A percentile compares a stretch with the other conserved stretches of the same genome.
Evolutionary conservation across 177 flowering plant genomes (phyloP).

Genomic region (Vitis hybrid): DNA sequence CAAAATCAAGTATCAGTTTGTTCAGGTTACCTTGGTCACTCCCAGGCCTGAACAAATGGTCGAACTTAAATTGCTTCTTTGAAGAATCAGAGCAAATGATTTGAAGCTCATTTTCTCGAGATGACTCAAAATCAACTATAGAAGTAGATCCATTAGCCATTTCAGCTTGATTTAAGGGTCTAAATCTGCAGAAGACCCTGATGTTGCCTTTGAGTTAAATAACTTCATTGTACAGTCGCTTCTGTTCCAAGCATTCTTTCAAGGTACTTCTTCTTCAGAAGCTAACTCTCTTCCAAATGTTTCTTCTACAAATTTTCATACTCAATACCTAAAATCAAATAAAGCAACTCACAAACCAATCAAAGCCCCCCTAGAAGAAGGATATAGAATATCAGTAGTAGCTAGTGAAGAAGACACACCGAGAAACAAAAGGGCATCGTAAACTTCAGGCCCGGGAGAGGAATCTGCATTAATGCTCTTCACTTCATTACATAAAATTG

Average conservation of each 20-base stretch:
- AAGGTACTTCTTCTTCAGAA: slow-evolving; percentile 9
- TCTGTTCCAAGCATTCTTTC: slow-evolving; percentile 61
- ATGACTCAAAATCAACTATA: slow-evolving; percentile 64
- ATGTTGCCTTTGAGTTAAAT: slow-evolving; percentile 90
- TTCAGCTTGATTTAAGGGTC: slow-evolving; percentile 68
- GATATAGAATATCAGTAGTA: neutral
- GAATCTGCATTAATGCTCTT: slow-evolving; percentile 35
- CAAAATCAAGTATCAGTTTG: neutral
- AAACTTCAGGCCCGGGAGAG: slow-evolving; percentile 41
- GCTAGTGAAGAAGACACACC: slow-evolving; percentile 32
- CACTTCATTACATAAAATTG: slow-evolving; percentile 41
- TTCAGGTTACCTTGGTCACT: slow-evolving; percentile 66
- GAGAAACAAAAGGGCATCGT: slow-evolving; percentile 39
- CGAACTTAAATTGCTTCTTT: slow-evolving; percentile 79
- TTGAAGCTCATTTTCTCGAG: slow-evolving; percentile 66
- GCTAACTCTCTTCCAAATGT: slow-evolving; percentile 3
- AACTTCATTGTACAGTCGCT: slow-evolving; percentile 79
- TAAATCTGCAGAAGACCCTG: slow-evolving; percentile 89
- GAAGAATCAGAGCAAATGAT: slow-evolving; percentile 66
- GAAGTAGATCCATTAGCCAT: slow-evolving; percentile 47
- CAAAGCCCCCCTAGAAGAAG: neutral
- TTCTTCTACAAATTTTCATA: slow-evolving; percentile 62
- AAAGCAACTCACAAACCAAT: neutral
- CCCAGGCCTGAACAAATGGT: slow-evolving; percentile 77
- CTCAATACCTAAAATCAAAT: slow-evolving; percentile 45